These are phyloP conservation scores for Solanum hybrid DNA, from an alignment of 305 asterid species.

Conservation along the genomic window DNA sequence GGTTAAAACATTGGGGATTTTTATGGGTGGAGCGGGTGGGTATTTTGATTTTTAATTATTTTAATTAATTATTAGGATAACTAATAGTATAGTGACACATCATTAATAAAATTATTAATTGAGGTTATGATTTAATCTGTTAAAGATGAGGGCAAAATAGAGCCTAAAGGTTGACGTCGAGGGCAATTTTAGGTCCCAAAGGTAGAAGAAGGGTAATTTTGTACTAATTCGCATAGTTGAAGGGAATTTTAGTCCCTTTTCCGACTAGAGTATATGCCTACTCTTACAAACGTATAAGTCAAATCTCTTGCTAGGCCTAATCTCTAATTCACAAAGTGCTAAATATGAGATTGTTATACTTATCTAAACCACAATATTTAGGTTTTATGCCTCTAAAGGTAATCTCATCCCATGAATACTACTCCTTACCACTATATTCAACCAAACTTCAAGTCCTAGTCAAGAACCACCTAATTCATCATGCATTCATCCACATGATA, in stretches of 20 bases:
- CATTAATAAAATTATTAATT: no score
- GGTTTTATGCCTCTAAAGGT: neutral
- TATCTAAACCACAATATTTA: neutral
- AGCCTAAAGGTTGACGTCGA: neutral
- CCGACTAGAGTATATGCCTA: neutral
- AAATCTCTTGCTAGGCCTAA: neutral
- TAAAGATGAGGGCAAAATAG: neutral
- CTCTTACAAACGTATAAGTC: neutral
- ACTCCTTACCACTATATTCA: neutral
- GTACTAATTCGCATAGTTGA: neutral
- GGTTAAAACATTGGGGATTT: neutral
- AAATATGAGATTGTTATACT: neutral
- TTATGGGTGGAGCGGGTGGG: neutral
- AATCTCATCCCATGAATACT: neutral
- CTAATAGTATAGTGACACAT: neutral
- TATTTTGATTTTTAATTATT: neutral
- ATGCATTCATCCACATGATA: neutral
- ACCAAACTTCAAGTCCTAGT: neutral
- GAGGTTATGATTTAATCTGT: neutral
- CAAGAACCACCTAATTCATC: neutral
- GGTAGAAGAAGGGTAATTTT: neutral
- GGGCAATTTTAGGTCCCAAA: neutral
- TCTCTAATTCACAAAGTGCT: neutral
- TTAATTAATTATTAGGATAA: no score
- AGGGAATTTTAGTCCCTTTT: neutral